phyloP scores from a whole-genome alignment of 805 yeast genomes.

The Clavispora carvajalis region DNA sequence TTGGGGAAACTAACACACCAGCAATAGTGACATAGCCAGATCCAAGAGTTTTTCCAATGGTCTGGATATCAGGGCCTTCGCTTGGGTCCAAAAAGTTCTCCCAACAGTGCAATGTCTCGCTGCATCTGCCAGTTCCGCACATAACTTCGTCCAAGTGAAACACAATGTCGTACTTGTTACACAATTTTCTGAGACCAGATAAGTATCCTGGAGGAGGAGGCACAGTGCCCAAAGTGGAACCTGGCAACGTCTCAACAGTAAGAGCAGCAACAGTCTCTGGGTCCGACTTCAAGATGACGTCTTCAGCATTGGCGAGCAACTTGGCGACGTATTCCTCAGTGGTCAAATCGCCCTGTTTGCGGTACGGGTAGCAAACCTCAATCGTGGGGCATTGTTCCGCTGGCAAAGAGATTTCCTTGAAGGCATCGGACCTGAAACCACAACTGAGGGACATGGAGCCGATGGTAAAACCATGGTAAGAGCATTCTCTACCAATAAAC shows the following conservation, averaged over 20 bases:
- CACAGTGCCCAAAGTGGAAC: constrained; percentile 24
- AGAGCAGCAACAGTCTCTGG: constrained; percentile 26
- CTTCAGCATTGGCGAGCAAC: constrained; percentile 20
- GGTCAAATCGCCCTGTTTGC: constrained; percentile 21
- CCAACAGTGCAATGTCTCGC: constrained; percentile 24
- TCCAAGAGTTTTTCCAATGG: constrained; percentile 29
- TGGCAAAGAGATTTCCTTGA: constrained; percentile 20
- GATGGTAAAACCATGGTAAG: constrained; percentile 47
- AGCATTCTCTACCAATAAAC: constrained; percentile 38
- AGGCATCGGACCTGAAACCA: constrained; percentile 15
- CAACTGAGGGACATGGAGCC: constrained; percentile 36
- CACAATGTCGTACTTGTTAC: constrained; percentile 46
- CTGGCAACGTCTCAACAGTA: constrained; percentile 25
- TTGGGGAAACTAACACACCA: constrained; percentile 25
- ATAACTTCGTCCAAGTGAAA: constrained; percentile 49
- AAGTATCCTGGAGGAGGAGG: constrained; percentile 25
- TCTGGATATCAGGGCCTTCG: constrained; percentile 27
- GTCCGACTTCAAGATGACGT: constrained; percentile 18
- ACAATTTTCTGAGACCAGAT: constrained; percentile 32
- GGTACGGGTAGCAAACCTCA: constrained; percentile 24
- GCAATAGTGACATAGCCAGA: constrained; percentile 29
- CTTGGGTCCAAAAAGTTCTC: constrained; percentile 21
- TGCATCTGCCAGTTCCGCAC: constrained; percentile 49
- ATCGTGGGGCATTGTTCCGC: constrained; percentile 16
- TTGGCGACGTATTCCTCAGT: constrained; percentile 18